Conservation (phyloP, 768 basidiomycete species). For the Trametes maxima region DNA sequence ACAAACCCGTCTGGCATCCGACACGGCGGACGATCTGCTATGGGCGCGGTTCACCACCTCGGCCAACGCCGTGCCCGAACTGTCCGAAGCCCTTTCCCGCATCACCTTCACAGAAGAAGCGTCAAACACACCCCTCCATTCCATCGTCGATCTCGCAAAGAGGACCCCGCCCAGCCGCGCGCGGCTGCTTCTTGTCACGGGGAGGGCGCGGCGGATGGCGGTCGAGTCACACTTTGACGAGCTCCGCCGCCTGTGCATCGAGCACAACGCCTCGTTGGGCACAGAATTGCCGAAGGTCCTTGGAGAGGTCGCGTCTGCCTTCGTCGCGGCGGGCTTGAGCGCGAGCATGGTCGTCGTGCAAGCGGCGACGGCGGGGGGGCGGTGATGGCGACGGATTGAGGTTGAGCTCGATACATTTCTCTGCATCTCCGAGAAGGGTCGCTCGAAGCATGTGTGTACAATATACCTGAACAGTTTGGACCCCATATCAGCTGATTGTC, state of each 20-base stretch:
- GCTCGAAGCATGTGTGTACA: too few relatives aligned
- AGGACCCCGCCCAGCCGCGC: conserved; percentile 25
- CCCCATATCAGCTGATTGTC: too few relatives aligned
- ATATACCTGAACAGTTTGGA: too few relatives aligned
- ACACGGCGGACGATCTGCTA: conserved; percentile 78
- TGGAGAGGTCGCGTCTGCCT: conserved; percentile 73
- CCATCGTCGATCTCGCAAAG: conserved; percentile 47
- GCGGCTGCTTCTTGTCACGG: conserved; percentile 57
- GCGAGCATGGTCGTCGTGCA: conserved; percentile 62
- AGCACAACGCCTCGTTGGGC: conserved; percentile 45
- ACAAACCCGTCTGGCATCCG: conserved; percentile 68
- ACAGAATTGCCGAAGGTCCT: conserved; percentile 69
- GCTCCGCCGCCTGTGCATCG: conserved; percentile 49
- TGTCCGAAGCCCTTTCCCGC: conserved; percentile 54
- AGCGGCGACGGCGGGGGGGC: conserved; percentile 30
- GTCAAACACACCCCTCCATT: conserved; percentile 58
- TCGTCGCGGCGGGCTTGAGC: conserved; percentile 55
- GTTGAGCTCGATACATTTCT: too few relatives aligned
- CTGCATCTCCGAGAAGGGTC: too few relatives aligned
- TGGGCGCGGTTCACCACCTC: conserved; percentile 66
- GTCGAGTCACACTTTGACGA: conserved; percentile 62
- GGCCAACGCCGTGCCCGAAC: conserved; percentile 25
- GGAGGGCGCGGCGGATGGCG: conserved; percentile 74
- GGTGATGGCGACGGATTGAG: too few relatives aligned
- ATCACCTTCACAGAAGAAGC: conserved; percentile 59